These are phyloP conservation scores for Cucumis sativus DNA, from an alignment of 306 rosid genomes.

Conservation along the genomic window Cucumber_9930_V3 NC_026658.2:25487501-25488000, in stretches of 20 bases:
- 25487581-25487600: slow-evolving; percentile 21
- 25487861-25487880: not conserved
- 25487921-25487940: not conserved
- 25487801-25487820: slow-evolving; percentile 18
- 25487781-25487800: slow-evolving; percentile 36
- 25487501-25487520: not conserved
- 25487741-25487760: slow-evolving; percentile 22
- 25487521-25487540: not conserved
- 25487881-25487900: not conserved
- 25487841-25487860: slow-evolving; percentile 11
- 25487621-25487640: slow-evolving; percentile 1
- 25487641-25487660: not conserved
- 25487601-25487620: not conserved
- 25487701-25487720: not conserved
- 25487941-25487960: not conserved
- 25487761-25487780: slow-evolving; percentile 59
- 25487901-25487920: slow-evolving; percentile 2
- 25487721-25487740: slow-evolving; percentile 15
- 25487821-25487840: not conserved
- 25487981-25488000: slow-evolving; percentile 52
- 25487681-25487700: not conserved
- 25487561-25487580: not conserved
- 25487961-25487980: slow-evolving; percentile 17
- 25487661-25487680: slow-evolving; percentile 15
- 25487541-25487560: not conserved